Percentiles rank a stretch among this genome's conserved stretches.
phyloP scores from a whole-genome alignment of 1,139 yeast species.

The Hansenula anomala region DNA sequence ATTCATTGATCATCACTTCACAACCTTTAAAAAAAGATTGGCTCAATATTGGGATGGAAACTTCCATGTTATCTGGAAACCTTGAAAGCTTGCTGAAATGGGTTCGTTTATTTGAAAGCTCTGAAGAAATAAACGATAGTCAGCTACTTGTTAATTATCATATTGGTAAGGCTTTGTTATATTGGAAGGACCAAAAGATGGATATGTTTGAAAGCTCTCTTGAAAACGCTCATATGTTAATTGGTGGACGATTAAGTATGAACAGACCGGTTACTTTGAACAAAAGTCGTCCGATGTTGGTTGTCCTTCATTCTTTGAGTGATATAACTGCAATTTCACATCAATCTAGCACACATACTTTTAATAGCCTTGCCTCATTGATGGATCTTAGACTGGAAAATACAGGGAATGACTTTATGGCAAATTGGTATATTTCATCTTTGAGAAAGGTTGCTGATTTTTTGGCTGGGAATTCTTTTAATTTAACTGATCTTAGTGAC shows the following conservation, averaged over 20 bases:
- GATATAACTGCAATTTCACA: conserved; percentile 41
- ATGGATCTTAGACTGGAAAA: conserved; percentile 36
- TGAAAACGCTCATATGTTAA: conserved; percentile 45
- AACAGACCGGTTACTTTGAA: conserved; percentile 60
- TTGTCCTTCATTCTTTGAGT: conserved; percentile 65
- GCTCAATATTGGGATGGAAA: conserved; percentile 67
- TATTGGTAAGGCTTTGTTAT: conserved; percentile 56
- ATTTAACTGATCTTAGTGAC: conserved; percentile 38
- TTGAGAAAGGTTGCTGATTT: conserved; percentile 54
- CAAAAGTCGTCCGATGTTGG: conserved; percentile 50
- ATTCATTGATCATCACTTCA: conserved; percentile 1
- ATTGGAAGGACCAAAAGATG: conserved; percentile 32
- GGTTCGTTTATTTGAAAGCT: conserved; percentile 40
- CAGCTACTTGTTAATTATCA: conserved; percentile 57
- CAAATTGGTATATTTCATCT: conserved; percentile 57
- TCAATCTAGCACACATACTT: conserved; percentile 18
- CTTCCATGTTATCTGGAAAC: conserved; percentile 66
- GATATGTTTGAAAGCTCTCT: conserved; percentile 35
- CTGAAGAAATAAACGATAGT: conserved; percentile 42
- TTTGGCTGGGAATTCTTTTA: conserved; percentile 31
- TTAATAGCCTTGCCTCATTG: conserved; percentile 20
- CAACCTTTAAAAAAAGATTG: conserved; percentile 40
- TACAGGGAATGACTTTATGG: conserved; percentile 57
- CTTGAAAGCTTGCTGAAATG: conserved; percentile 50
- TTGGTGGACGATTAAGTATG: conserved; percentile 60